Evolutionary conservation across 2,329 filamentous ascomycete species (phyloP).

Genomic region (Fusarium transvaalense): DNA sequence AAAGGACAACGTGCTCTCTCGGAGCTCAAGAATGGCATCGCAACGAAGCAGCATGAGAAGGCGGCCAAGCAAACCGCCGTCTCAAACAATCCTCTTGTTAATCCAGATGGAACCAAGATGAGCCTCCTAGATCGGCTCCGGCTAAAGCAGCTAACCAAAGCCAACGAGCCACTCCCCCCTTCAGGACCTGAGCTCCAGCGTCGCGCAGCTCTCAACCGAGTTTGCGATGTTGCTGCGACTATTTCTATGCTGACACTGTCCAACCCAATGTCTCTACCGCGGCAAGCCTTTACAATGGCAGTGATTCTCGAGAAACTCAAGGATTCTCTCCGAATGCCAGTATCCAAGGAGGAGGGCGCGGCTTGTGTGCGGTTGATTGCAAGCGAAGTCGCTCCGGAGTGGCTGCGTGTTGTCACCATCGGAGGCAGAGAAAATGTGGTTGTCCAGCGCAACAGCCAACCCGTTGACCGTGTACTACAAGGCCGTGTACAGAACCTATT

Average conservation of each 20-base stretch:
- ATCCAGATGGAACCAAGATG: constrained; percentile 66
- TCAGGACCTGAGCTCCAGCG: constrained; percentile 70
- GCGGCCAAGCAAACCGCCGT: constrained; percentile 54
- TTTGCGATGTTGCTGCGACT: constrained; percentile 75
- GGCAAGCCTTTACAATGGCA: constrained; percentile 75
- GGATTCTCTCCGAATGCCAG: constrained; percentile 72
- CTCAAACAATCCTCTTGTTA: constrained; percentile 52
- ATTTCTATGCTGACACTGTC: constrained; percentile 74
- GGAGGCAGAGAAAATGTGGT: constrained; percentile 69
- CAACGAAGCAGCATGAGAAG: constrained; percentile 63
- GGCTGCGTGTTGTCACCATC: constrained; percentile 65
- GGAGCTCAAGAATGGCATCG: constrained; percentile 74
- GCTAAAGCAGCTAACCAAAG: constrained; percentile 73
- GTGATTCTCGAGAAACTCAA: constrained; percentile 73
- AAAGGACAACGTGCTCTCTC: constrained; percentile 78
- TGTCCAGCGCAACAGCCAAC: constrained; percentile 61
- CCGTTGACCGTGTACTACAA: constrained; percentile 54
- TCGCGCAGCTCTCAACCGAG: constrained; percentile 73
- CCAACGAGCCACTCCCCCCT: constrained; percentile 68
- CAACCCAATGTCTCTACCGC: constrained; percentile 62
- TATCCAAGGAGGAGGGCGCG: constrained; percentile 65
- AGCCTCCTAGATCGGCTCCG: constrained; percentile 82
- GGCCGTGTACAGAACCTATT: constrained; percentile 55
- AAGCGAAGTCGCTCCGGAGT: constrained; percentile 67
- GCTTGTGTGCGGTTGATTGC: constrained; percentile 65